Base-by-base conservation (phyloP, 345 rosid species). In the Clausena lansium region DNA sequence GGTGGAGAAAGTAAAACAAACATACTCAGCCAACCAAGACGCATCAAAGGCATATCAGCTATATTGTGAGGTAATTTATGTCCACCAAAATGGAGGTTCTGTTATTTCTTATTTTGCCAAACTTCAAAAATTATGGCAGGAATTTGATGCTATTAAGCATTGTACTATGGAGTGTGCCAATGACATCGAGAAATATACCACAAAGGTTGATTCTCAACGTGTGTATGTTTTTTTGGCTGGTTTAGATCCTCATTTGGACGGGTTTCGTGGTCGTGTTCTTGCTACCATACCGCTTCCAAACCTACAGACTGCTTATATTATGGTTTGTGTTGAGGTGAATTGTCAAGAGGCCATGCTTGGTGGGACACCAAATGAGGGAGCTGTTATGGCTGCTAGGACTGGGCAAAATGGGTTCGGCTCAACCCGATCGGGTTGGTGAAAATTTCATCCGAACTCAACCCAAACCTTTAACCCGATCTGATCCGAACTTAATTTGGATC, bases 81-180 rank as follows among this genome's bases (percentile, higher is more conserved):
- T 60, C n/a, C n/a, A 7, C 61, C 69, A 74, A n/a, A 74, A 61
- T 61, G 39, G n/a, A 61, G 58, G 68, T 13, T 74, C 9, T 61
- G 58, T 41, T 54, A 6, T 57, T 55, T 57, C 32, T 73, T 73
- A 35, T 11, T 57, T 62, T 63, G 69, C 68, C 20, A 38, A 41
- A 28, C 41, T 41, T 14, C 19, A 62, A 17, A 62, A 41, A 47
- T 24, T 74, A 19, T 25, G 77, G 68, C 38, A n/a, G 67, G 77
- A 74, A 41, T n/a, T 9, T 74, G 77, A 74, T 38, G 57, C 20
- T 62, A 74, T 74, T 74, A 27, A 74, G 9, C 13, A 38, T 9
- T 74, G 28, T 15, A 60, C 33, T 11, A 25, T 62, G 41, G 38
- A 62, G 77, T 74, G 57, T 61, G 35, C 77, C 35, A 8, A 38